Evolutionary conservation across 306 rosid species (phyloP).

Genomic region (Lotus japonicus): DNA sequence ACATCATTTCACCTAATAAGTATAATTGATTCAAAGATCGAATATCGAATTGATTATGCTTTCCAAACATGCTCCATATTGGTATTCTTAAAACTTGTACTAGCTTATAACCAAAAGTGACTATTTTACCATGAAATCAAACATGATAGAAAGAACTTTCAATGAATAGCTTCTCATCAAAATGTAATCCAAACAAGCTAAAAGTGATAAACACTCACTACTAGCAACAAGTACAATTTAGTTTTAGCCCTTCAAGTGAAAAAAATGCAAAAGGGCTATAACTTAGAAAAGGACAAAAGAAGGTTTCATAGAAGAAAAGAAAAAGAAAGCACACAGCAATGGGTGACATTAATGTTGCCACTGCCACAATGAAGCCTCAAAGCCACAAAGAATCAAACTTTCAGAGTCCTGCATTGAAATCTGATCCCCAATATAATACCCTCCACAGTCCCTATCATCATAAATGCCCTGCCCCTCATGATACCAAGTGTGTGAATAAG

Average conservation of each 20-base stretch:
- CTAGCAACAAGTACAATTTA: constrained; percentile 24
- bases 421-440: constrained; percentile 35
- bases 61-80: too few relatives aligned
- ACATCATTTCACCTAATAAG: too few relatives aligned
- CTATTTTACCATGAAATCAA: too few relatives aligned
- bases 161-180: too few relatives aligned
- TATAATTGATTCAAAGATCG: too few relatives aligned
- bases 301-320: background rate
- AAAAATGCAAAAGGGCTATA: constrained; percentile 22
- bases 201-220: background rate
- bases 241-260: constrained; percentile 27
- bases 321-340: background rate
- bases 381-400: constrained; percentile 30
- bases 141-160: too few relatives aligned
- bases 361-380: constrained; percentile 48
- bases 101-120: too few relatives aligned
- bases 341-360: constrained; percentile 21
- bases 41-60: too few relatives aligned
- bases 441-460: constrained; percentile 28
- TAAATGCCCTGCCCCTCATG: constrained; percentile 9
- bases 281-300: background rate
- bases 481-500: constrained; percentile 43
- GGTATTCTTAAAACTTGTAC: too few relatives aligned
- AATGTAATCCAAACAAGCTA: too few relatives aligned
- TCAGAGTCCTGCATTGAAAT: constrained; percentile 36